Percentiles rank a stretch among this genome's conserved stretches.
Conservation (phyloP, 257 asterid species). For the Rauvolfia tetraphylla region DNA sequence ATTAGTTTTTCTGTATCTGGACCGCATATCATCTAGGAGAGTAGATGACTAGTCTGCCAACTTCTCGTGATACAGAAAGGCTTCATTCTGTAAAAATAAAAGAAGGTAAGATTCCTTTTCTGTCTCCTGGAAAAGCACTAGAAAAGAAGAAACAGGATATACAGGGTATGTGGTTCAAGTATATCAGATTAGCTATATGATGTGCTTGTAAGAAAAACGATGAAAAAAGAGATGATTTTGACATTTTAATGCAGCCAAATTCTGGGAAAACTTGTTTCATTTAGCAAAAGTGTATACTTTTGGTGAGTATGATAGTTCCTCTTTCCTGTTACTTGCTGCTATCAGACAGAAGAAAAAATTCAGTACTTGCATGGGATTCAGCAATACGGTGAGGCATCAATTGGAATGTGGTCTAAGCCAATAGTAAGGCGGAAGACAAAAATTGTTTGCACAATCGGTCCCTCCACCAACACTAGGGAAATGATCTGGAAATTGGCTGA, state of each 20-base stretch:
- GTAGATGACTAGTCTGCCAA: not conserved
- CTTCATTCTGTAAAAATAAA: not conserved
- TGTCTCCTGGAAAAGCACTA: not conserved
- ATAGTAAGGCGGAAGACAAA: constrained; percentile 86
- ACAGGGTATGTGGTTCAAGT: not conserved
- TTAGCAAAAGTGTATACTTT: not conserved
- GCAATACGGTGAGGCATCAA: constrained; percentile 53
- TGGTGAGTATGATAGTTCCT: not conserved
- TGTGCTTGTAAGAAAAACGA: no score
- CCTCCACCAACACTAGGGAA: constrained; percentile 83
- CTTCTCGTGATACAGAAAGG: not conserved
- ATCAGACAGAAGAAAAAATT: constrained; percentile 55
- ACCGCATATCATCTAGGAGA: not conserved
- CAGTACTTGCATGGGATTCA: constrained; percentile 52
- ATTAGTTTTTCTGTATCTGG: not conserved
- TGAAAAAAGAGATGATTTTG: not conserved
- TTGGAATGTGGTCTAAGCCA: constrained; percentile 71
- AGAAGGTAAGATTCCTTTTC: not conserved
- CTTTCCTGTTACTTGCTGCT: constrained; percentile 8
- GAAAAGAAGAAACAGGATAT: not conserved
- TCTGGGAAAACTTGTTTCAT: not conserved
- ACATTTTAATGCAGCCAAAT: not conserved
- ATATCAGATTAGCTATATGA: not conserved
- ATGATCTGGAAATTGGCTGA: constrained; percentile 99
- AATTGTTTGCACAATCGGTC: constrained; percentile 97